These are phyloP conservation scores for Spathaspora arborariae DNA, from an alignment of 805 yeast species.

Conservation along the genomic window DNA sequence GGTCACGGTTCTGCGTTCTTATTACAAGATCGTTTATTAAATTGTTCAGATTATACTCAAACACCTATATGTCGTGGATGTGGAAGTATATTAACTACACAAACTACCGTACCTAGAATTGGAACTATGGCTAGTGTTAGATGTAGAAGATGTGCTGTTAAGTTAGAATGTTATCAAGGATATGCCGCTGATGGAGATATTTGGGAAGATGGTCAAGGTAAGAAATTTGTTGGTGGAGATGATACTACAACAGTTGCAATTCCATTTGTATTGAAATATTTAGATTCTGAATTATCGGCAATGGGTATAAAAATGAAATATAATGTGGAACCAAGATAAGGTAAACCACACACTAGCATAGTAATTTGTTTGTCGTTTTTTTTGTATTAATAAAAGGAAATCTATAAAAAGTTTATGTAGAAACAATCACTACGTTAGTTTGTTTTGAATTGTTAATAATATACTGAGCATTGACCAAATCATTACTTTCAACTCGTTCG, in stretches of 20 bases:
- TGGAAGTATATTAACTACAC: slow-evolving; percentile 89
- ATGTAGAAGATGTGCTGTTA: slow-evolving; percentile 87
- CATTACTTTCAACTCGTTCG: slow-evolving; percentile 51
- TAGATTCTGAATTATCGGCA: slow-evolving; percentile 93
- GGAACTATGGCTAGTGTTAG: slow-evolving; percentile 75
- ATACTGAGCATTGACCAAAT: slow-evolving; percentile 58
- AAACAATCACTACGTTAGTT: slow-evolving; percentile 13
- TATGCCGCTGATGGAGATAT: slow-evolving; percentile 65
- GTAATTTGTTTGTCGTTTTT: background rate
- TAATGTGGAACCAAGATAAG: slow-evolving; percentile 62
- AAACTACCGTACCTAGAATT: slow-evolving; percentile 84
- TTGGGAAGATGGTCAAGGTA: slow-evolving; percentile 98
- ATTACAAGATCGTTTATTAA: slow-evolving; percentile 89
- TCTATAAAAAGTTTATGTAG: slow-evolving; percentile 2
- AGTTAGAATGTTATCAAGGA: slow-evolving; percentile 53
- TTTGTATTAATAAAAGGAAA: background rate
- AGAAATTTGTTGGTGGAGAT: slow-evolving; percentile 85
- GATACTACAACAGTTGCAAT: slow-evolving; percentile 94
- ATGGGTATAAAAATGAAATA: slow-evolving; percentile 96
- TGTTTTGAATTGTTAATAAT: slow-evolving; percentile 19
- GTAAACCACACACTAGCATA: background rate
- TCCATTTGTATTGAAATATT: slow-evolving; percentile 92
- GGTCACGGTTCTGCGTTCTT: slow-evolving; percentile 98
- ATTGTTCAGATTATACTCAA: slow-evolving; percentile 94
- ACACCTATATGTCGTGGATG: slow-evolving; percentile 86